phyloP scores from a whole-genome alignment of 495 filamentous ascomycete species.

The Margaritispora aquatica region DNA sequence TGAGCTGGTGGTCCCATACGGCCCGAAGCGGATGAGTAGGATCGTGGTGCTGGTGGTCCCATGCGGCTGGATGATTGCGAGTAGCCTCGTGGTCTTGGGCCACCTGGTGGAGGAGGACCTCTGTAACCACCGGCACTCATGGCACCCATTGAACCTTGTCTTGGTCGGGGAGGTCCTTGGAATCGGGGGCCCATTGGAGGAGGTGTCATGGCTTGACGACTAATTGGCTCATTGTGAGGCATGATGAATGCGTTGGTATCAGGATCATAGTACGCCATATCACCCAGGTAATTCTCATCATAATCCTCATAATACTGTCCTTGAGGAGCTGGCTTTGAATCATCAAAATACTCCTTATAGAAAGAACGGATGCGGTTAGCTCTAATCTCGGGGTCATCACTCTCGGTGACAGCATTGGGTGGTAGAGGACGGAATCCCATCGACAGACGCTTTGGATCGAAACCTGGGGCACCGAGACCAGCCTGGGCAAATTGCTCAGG shows the following conservation, averaged over 20 bases:
- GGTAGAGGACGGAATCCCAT: constrained; percentile 91
- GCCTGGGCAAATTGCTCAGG: constrained; percentile 22
- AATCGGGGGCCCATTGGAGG: constrained; percentile 77
- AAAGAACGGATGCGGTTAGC: constrained; percentile 97
- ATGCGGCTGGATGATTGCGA: constrained; percentile 61
- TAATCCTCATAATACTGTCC: constrained; percentile 65
- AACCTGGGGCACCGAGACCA: constrained; percentile 45
- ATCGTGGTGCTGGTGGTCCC: constrained; percentile 31
- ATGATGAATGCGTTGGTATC: constrained; percentile 67
- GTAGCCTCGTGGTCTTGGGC: constrained; percentile 38
- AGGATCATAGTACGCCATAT: constrained; percentile 67
- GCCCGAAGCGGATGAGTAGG: constrained; percentile 63
- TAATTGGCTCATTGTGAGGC: constrained; percentile 74
- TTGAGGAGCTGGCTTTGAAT: constrained; percentile 50
- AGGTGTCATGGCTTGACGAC: constrained; percentile 93
- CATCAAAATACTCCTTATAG: constrained; percentile 99
- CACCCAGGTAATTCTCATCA: constrained; percentile 55
- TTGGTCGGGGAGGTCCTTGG: constrained; percentile 40
- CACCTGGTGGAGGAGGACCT: constrained; percentile 21
- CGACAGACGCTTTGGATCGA: constrained; percentile 69
- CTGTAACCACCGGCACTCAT: constrained; percentile 25
- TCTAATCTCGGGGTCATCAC: constrained; percentile 83
- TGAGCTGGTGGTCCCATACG: constrained; percentile 43
- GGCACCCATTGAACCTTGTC: constrained; percentile 29
- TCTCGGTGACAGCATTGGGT: constrained; percentile 67